Base-by-base conservation (phyloP, 257 asterid species). In the Jacaranda mimosifolia region DNA sequence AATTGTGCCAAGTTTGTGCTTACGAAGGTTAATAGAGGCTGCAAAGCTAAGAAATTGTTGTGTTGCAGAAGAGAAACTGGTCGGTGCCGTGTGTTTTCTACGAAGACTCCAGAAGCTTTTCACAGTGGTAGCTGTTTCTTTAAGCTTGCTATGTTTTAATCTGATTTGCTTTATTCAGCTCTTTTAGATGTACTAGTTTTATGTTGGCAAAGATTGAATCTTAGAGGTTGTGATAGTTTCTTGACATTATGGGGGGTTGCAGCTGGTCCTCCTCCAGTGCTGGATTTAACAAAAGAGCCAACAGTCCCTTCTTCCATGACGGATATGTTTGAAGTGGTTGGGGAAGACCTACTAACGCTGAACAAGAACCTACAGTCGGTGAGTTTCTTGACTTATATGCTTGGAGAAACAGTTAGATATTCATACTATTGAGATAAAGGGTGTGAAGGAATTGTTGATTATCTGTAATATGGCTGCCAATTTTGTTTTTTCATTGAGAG, bases 301-400 rank as follows among this genome's bases (percentile, higher is more conserved):
- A 78, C 9, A 10, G 77, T 82, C 8, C 85, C 85, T 68, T 75
- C 88, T 72, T 81, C 88, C 46, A 57, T 89, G 81, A 74, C 91
- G 35, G 87, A 84, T 64, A 84, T 91, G 92, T 89, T 94, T 80
- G 97, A 92, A 67, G 85, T 83, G 77, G 98, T 94, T 67, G 93
- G 96, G 4, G 98, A 92, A 38, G 98, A 94, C 79, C 85, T 94
- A 46, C 85, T 83, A 10, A 89, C 86, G 8, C 82, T 94, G 75
- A 92, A 92, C 86, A 94, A 92, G 53, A 94, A 94, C 79, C 84
- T 94, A 13, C 92, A 85, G 72, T 88, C 97, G 45, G 98, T 94
- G 77, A 91, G 98, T 82, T 48, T 69, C 82, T 78, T 52, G 64
- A 72, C 70, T 36, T 59, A 39, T n/a, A 43, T 58, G 62, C 14